A percentile compares a stretch with the other conserved stretches of the same genome.
Conservation (phyloP, 306 rosid genomes). For the Prunus salicina region DNA sequence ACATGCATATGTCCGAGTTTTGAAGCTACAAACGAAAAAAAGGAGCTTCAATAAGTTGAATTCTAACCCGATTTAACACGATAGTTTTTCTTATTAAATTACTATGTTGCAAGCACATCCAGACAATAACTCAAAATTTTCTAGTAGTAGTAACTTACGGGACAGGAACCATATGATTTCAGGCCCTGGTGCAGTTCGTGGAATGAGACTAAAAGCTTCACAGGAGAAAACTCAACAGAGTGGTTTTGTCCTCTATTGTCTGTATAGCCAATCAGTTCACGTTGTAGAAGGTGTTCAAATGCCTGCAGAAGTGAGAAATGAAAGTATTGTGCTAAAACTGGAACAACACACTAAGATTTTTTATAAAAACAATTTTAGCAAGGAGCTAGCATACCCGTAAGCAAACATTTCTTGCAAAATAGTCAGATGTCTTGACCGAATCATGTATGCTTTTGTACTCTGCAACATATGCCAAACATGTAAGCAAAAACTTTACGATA, state of each 20-base stretch:
- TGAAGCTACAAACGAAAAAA: not conserved
- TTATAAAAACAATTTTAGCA: slow-evolving; percentile 13
- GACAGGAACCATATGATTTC: slow-evolving; percentile 58
- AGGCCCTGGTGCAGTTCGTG: slow-evolving; percentile 69
- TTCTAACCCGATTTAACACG: no score
- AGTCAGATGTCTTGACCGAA: slow-evolving; percentile 62
- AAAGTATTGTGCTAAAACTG: not conserved
- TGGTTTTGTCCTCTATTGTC: slow-evolving; percentile 70
- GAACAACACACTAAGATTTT: slow-evolving; percentile 1
- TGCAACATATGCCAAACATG: slow-evolving; percentile 38
- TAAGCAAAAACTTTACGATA: slow-evolving; percentile 19
- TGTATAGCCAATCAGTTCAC: slow-evolving; percentile 67
- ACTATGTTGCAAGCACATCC: not conserved
- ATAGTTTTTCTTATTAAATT: no score
- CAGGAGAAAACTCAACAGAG: slow-evolving; percentile 70
- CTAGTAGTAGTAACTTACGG: slow-evolving; percentile 54
- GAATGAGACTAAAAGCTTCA: slow-evolving; percentile 62
- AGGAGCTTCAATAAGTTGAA: no score
- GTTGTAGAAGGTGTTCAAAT: slow-evolving; percentile 79
- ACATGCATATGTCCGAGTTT: no score
- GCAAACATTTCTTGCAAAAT: slow-evolving; percentile 63
- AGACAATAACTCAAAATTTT: not conserved
- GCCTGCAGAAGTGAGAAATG: slow-evolving; percentile 53
- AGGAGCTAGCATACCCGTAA: slow-evolving; percentile 55
- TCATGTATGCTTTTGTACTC: slow-evolving; percentile 70